Conservation (phyloP, 805 yeast species). For the Yarrowia osloensis region DNA sequence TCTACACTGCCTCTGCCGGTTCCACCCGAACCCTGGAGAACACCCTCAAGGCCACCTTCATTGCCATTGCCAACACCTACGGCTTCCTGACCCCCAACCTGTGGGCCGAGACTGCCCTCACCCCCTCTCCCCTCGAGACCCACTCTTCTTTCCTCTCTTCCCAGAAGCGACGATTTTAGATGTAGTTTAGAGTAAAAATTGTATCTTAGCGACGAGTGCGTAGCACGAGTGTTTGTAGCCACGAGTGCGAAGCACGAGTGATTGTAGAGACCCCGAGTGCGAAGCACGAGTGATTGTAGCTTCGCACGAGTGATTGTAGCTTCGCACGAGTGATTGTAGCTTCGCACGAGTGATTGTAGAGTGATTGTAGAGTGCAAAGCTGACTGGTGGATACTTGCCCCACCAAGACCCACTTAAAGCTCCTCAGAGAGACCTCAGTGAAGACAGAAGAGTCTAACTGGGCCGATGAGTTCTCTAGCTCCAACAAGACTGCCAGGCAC, state of each 20-base stretch:
- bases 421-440: too few species aligned
- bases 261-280: not conserved
- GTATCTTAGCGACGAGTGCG: not conserved
- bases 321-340: not conserved
- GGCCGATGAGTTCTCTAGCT: too few species aligned
- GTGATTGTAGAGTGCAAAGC: too few species aligned
- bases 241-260: not conserved
- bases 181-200: constrained; percentile 23
- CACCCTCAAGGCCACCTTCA: constrained; percentile 99
- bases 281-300: too few species aligned
- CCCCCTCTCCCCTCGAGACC: constrained; percentile 91
- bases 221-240: not conserved
- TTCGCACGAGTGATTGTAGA: not conserved
- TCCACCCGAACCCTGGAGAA: constrained; percentile 99
- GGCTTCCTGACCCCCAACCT: constrained; percentile 99
- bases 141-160: constrained; percentile 48
- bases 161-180: constrained; percentile 39
- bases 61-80: constrained; percentile 99
- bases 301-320: not conserved
- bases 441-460: too few species aligned
- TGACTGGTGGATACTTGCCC: too few species aligned
- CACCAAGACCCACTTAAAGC: too few species aligned
- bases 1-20: constrained; percentile 98
- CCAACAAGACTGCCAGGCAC: too few species aligned
- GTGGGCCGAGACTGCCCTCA: constrained; percentile 85